A percentile compares a stretch with the other conserved stretches of the same genome.
Evolutionary conservation across 805 yeast genomes (phyloP).

Genomic region (Saccharomycopsis babjevae): DNA sequence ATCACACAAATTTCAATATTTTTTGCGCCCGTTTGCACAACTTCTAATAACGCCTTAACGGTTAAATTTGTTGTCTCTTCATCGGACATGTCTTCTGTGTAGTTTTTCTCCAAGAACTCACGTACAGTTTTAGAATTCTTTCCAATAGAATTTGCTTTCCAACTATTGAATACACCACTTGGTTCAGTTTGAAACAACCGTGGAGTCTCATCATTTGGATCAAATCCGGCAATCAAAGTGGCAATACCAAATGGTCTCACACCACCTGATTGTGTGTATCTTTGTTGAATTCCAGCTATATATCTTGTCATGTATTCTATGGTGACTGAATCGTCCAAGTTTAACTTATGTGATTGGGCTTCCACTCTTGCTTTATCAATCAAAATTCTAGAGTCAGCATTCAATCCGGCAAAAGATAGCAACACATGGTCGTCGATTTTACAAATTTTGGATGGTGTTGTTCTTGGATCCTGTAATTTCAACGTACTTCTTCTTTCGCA

Average conservation of each 20-base stretch:
- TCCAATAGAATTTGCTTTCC: constrained; percentile 98
- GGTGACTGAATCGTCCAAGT: constrained; percentile 89
- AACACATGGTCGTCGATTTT: constrained; percentile 84
- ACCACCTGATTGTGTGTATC: constrained; percentile 96
- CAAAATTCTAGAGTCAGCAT: constrained; percentile 94
- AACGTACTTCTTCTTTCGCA: constrained; percentile 94
- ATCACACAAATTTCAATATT: constrained; percentile 89
- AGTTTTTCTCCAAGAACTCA: constrained; percentile 88
- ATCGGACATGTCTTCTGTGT: constrained; percentile 50
- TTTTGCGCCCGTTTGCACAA: constrained; percentile 95
- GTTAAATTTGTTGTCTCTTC: constrained; percentile 71
- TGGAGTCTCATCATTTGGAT: constrained; percentile 71
- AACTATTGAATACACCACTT: constrained; percentile 90
- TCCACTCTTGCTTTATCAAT: constrained; percentile 94
- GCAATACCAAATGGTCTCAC: constrained; percentile 97
- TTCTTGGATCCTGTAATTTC: constrained; percentile 92
- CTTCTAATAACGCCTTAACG: constrained; percentile 81
- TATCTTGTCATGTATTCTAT: constrained; percentile 87
- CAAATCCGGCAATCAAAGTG: constrained; percentile 92
- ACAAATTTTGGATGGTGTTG: constrained; percentile 90
- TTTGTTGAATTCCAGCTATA: constrained; percentile 96
- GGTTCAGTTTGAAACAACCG: constrained; percentile 93
- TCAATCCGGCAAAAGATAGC: constrained; percentile 92
- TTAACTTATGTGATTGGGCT: constrained; percentile 88
- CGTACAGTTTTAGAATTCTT: constrained; percentile 90